Base-by-base conservation (phyloP, 345 rosid genomes). In the Aquilaria sinensis region DNA sequence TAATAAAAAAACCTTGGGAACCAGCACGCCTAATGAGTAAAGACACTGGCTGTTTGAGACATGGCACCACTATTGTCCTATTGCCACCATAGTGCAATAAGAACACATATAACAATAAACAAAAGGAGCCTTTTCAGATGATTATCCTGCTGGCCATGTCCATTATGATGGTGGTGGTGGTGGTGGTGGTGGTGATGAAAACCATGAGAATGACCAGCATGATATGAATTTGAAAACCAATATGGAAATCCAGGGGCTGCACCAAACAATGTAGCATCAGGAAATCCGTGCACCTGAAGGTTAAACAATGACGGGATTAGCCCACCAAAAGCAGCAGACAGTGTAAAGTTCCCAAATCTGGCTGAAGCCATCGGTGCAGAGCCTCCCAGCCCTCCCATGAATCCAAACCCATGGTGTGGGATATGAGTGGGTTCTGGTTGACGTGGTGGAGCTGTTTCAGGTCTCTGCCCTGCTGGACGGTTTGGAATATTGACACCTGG, bases 381-480 rank as follows among this genome's bases (percentile, higher is more conserved):
- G 50, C 96, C 96, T 60, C 97, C 97, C 70, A 89, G 70, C 12
- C 85, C 92, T 68, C 97, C 95, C 78, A 74, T 88, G 63, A 89
- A 87, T 43, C 98, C 90, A 54, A 81, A 75, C 3, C 91, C 95
- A 53, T 85, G 89, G 31, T 72, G 93, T 48, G 77, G 79, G 76
- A 91, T 85, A 34, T 86, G 81, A 65, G 81, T 87, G 0, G 93
- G 82, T 15, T 85, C 96, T 0, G 89, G 96, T 6, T 37, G 43
- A 3, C 43, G 43, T 37, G 96, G 89, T 56, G 87, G 93, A 52
- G 97, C 97, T 3, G 99, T 95, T 67, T 91, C 96, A 8, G 99
- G 99, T 62, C 97, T 89, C 84, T 89, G 99, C 45, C 99, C 99
- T 5, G 96, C 62, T 0, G 99, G 99, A 61, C 96, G 99, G 66